Base-by-base conservation (phyloP, 2,329 filamentous ascomycete species). In the Ascochyta pisi region DNA sequence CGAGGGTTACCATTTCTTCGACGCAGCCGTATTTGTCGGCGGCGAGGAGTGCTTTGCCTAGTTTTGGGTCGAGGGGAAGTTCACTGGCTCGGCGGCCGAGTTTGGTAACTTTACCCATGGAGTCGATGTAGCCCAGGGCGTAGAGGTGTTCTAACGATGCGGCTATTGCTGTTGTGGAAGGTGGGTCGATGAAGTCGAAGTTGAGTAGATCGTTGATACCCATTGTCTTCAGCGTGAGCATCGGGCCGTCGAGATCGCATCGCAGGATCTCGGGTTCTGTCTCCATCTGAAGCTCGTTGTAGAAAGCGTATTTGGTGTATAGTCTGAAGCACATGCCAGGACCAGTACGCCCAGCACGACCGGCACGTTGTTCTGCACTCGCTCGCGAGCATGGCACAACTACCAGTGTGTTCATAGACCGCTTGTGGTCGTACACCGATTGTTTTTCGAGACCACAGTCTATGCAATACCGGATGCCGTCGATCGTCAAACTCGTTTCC, bases 141-240 rank as follows among this genome's bases (percentile, higher is more conserved):
- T 96, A 99, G 0, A 99, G 84, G 68, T 95, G 89, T 73, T 98
- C 95, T 41, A 99, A 80, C 0, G 92, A 90, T 22, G 90, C 87
- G 61, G 96, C 96, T 29, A 99, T 85, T 1, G 92, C 91, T 69
- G 97, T 92, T 0, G 92, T 91, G 0, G 93, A 89, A 0, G 95
- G 95, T 0, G 93, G 89, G 65, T 98, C 94, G 87, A 98, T 92
- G 67, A 96, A 98, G 71, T 97, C 93, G 69, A 99, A 99, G 57
- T 94, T 88, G 6, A 99, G 84, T 0, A 99, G 81, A 67, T 98
- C 90, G 71, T 96, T 92, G 73, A 99, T 96, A 9, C 93, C 93
- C 0, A 98, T 82, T 0, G 90, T 91, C 71, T 96, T 97, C 8
- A 99, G 81, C 58, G 93, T 86, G 23, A 99, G 79, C 1, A 97